Percentiles rank a stretch among this genome's conserved stretches.
phyloP scores from a whole-genome alignment of 441 rosid genomes.

The Gossypium aridum region DNA sequence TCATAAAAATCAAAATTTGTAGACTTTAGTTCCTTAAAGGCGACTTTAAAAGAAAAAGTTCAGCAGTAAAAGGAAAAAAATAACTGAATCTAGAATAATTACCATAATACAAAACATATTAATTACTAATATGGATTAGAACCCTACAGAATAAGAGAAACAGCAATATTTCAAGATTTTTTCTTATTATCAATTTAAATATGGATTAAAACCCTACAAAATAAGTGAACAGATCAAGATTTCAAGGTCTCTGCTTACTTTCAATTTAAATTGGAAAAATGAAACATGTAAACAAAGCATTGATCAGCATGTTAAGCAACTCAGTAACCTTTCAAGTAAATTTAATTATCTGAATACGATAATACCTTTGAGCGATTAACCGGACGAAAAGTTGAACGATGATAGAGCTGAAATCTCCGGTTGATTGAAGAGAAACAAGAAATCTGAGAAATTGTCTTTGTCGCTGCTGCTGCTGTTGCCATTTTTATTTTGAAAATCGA shows the following conservation, averaged over 20 bases:
- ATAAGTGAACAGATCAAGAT: neutral
- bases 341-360: neutral
- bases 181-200: neutral
- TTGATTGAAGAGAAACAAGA: conserved; percentile 46
- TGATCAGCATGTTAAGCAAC: neutral
- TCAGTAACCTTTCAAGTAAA: neutral
- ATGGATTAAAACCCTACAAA: neutral
- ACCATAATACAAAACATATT: neutral
- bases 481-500: neutral
- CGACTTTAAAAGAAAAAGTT: neutral
- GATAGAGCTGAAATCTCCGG: conserved; percentile 36
- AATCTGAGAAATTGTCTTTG: conserved; percentile 49
- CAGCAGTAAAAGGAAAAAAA: neutral
- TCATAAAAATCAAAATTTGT: neutral
- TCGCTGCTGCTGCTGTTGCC: conserved; percentile 27
- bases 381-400: conserved; percentile 22
- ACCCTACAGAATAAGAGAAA: neutral
- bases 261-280: neutral
- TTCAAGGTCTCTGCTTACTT: neutral
- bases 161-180: neutral
- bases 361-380: conserved; percentile 41
- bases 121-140: neutral
- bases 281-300: neutral
- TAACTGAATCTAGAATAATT: neutral
- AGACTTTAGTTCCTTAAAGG: neutral